Evolutionary conservation across 129 eudicot species (phyloP), one percentile per base, ranked within the genome.

Genomic region (Lonicera japonica): DNA sequence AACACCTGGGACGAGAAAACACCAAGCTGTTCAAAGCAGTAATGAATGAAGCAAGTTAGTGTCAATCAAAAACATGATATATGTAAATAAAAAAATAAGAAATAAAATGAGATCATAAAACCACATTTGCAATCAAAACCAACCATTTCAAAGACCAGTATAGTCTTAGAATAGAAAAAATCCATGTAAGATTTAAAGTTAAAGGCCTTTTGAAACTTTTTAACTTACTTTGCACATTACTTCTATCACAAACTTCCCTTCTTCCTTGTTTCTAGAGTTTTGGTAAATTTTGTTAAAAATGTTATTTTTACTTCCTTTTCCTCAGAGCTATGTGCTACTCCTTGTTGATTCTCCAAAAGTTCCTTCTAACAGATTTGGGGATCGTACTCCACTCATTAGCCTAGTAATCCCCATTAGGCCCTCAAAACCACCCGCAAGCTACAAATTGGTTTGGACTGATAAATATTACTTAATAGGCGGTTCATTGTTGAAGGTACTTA

Each of bases 1-100:
- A 92, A 92, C 72, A 92, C 96, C 81, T 92, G 98, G 73, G 98
- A 91, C 39, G 96, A 84, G 82, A 87, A 91, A 70, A 85, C 95
- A 75, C 95, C 95, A 60, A 87, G 90, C 96, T 91, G 90, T 48
- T 46, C 70, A 47, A 61, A 60, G 16, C 63, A 25, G 60, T 51
- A 64, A 67, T 20, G 60, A 25, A 29, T 7, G 17, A 52, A 64
- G n/a, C 36, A 72, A 40, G 66, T 72, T 64, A 21, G 57, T 23
- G 7, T 14, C 70, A 48, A 29, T 29, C 36, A 15, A 41, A 22
- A 21, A 21, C 12, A 0, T 43, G 19, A 6, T 20, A 1, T 22
- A 20, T 43, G 50, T 43, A 43, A 4, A n/a, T n/a, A n/a, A n/a
- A n/a, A n/a, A n/a, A 43, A 10, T 29, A 25, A 52, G 16, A 46